Evolutionary conservation across 2,329 filamentous ascomycete genomes (phyloP).

Genomic region (Xylaria arbuscula): DNA sequence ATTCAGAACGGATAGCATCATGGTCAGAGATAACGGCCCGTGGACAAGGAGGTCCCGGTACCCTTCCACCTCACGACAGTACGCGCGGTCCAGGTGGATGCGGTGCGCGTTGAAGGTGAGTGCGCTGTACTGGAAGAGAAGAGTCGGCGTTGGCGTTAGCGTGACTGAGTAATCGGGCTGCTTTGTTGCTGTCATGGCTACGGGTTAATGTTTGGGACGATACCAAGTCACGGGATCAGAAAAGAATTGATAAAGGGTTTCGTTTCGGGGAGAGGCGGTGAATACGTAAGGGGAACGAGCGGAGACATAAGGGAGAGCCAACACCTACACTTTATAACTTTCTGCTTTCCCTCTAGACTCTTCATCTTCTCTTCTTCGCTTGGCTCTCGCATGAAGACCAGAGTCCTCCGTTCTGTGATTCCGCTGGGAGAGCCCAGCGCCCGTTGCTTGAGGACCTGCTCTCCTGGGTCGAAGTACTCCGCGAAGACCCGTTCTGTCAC

Average conservation of each 20-base stretch:
- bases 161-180: slow-evolving; percentile 57
- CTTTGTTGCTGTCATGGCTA: slow-evolving; percentile 12
- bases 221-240: neutral
- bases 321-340: slow-evolving; percentile 44
- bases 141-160: slow-evolving; percentile 72
- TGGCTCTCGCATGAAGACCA: slow-evolving; percentile 63
- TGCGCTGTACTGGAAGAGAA: slow-evolving; percentile 91
- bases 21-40: slow-evolving; percentile 81
- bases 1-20: slow-evolving; percentile 77
- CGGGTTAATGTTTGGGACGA: neutral
- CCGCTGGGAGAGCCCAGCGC: neutral
- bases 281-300: neutral
- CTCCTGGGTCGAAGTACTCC: slow-evolving; percentile 1
- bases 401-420: slow-evolving; percentile 60
- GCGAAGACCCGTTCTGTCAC: slow-evolving; percentile 42
- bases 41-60: slow-evolving; percentile 83
- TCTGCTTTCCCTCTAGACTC: slow-evolving; percentile 21
- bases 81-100: slow-evolving; percentile 84
- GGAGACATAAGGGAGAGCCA: neutral
- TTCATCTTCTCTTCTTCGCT: slow-evolving; percentile 38
- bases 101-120: slow-evolving; percentile 92
- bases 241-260: neutral
- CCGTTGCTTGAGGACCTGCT: slow-evolving; percentile 17
- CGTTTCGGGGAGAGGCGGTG: neutral
- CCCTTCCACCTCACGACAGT: slow-evolving; percentile 77